These are phyloP conservation scores for Entomortierella beljakovae DNA, from an alignment of 192 early-diverging fungal species.

Conservation along the genomic window DNA sequence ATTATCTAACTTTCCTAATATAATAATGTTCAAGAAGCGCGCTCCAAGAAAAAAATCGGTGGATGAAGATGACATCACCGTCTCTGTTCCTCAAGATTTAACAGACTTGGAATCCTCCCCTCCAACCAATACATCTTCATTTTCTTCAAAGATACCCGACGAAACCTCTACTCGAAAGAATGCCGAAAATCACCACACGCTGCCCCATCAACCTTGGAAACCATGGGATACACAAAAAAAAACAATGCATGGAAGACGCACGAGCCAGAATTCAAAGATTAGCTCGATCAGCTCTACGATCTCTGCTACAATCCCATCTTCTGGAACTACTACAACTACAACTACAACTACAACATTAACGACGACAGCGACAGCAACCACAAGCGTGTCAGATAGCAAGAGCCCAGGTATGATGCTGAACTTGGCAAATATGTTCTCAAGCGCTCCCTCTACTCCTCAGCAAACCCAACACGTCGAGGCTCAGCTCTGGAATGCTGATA, in stretches of 20 bases:
- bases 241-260: background rate
- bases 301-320: background rate
- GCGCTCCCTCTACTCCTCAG: background rate
- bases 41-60: slow-evolving; percentile 7
- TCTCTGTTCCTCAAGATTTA: slow-evolving; percentile 41
- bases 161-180: slow-evolving; percentile 4
- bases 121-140: background rate
- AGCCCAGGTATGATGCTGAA: slow-evolving; percentile 22
- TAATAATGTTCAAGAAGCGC: slow-evolving; percentile 48
- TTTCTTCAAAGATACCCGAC: background rate
- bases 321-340: background rate
- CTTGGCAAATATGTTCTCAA: slow-evolving; percentile 21
- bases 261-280: background rate
- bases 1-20: too few species aligned
- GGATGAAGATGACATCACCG: slow-evolving; percentile 31
- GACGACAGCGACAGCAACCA: background rate
- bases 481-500: slow-evolving; percentile 44
- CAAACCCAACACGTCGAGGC: slow-evolving; percentile 23
- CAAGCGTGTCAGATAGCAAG: background rate
- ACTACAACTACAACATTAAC: background rate
- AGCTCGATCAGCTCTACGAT: background rate
- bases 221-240: slow-evolving; percentile 23
- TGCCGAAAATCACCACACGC: background rate
- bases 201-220: slow-evolving; percentile 21
- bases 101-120: background rate